These are phyloP conservation scores for Sugiyamaella americana DNA, from an alignment of 805 yeast species.

Conservation along the genomic window DNA sequence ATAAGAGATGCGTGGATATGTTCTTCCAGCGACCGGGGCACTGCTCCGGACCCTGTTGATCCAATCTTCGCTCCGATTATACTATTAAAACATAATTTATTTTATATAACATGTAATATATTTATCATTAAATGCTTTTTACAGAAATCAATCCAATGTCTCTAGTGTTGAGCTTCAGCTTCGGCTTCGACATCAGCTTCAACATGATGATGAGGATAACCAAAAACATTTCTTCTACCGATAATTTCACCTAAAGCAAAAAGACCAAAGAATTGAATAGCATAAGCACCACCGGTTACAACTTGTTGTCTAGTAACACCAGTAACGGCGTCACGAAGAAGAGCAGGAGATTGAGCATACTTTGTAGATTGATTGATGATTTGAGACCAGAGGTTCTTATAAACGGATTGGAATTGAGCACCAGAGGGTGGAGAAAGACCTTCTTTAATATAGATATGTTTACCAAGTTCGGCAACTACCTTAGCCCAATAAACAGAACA, in stretches of 20 bases:
- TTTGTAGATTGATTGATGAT: constrained; percentile 29
- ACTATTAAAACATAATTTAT: neutral
- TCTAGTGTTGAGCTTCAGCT: neutral
- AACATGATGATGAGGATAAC: constrained; percentile 50
- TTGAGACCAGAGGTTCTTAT: constrained; percentile 47
- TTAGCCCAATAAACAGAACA: constrained; percentile 71
- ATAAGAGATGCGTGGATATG: too few species aligned
- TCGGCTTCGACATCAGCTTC: neutral
- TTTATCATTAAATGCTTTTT: neutral
- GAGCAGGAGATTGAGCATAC: constrained; percentile 50
- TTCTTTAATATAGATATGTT: constrained; percentile 83
- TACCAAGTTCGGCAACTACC: constrained; percentile 58
- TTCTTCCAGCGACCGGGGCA: too few species aligned
- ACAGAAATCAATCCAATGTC: neutral
- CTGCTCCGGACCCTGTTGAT: too few species aligned
- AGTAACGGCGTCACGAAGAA: constrained; percentile 43
- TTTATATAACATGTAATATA: neutral
- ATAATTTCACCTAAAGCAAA: constrained; percentile 93
- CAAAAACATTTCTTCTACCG: constrained; percentile 91
- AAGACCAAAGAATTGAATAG: constrained; percentile 80
- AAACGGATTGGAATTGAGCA: constrained; percentile 70
- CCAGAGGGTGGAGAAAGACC: constrained; percentile 86
- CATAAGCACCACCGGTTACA: constrained; percentile 65
- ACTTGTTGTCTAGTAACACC: constrained; percentile 49
- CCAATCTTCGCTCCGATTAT: too few species aligned